Percentiles rank a stretch among this genome's conserved stretches.
phyloP scores from a whole-genome alignment of 257 asterid species.

The Solanum lignicaule region DNA sequence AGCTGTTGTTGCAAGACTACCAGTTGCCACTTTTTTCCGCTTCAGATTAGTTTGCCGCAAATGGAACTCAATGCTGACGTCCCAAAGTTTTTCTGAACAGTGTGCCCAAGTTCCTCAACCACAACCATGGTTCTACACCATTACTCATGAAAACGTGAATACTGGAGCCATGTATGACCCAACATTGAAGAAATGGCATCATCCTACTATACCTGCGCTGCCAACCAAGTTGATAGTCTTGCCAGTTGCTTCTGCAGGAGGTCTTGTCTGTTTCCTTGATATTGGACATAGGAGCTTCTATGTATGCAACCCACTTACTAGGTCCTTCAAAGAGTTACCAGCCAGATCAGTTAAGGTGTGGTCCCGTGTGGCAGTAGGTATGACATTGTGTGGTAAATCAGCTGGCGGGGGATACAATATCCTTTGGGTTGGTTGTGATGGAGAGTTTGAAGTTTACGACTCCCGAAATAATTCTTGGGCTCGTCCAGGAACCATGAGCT shows the following conservation, averaged over 20 bases:
- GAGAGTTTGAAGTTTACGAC: conserved; percentile 69
- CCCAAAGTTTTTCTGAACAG: conserved; percentile 72
- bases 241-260: conserved; percentile 97
- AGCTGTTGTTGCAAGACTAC: conserved; percentile 84
- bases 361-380: conserved; percentile 92
- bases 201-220: conserved; percentile 63
- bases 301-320: conserved; percentile 79
- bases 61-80: conserved; percentile 70
- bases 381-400: conserved; percentile 41
- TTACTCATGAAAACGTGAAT: conserved; percentile 64
- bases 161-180: conserved; percentile 92
- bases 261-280: conserved; percentile 90
- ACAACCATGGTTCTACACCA: conserved; percentile 85
- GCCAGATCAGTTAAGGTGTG: conserved; percentile 67
- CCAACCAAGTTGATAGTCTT: conserved; percentile 59
- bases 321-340: conserved; percentile 78
- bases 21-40: conserved; percentile 64
- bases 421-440: conserved; percentile 82
- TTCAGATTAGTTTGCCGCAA: conserved; percentile 70
- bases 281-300: conserved; percentile 69
- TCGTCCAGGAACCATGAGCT: conserved; percentile 56
- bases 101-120: conserved; percentile 49
- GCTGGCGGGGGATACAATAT: conserved; percentile 53
- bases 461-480: conserved; percentile 60
- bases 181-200: conserved; percentile 69